Evolutionary conservation across 2,329 filamentous ascomycete species (phyloP).

Genomic region (Coniosporium tulheliwenetii): DNA sequence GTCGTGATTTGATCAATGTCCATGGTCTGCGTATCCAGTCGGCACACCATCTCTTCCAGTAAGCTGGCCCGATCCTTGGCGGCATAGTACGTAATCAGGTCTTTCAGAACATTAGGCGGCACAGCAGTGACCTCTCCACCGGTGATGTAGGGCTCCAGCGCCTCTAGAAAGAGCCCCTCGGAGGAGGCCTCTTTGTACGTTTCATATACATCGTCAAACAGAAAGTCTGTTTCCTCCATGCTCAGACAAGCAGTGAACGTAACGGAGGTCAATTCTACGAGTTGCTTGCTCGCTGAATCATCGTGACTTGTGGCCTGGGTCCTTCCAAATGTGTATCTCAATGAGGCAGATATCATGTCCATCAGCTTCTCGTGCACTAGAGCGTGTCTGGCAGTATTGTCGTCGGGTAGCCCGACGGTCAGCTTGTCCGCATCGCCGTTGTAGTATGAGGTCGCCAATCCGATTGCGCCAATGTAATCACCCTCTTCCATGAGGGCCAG

Average conservation of each 20-base stretch:
- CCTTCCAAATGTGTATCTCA: constrained; percentile 74
- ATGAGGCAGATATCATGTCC: constrained; percentile 83
- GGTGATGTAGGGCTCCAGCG: constrained; percentile 75
- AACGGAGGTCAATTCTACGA: constrained; percentile 65
- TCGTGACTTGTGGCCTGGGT: constrained; percentile 29
- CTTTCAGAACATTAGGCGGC: constrained; percentile 73
- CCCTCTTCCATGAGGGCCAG: constrained; percentile 91
- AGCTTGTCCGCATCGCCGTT: constrained; percentile 83
- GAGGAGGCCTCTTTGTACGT: constrained; percentile 68
- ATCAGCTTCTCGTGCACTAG: constrained; percentile 80
- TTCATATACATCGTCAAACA: constrained; percentile 84
- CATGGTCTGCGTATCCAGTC: constrained; percentile 77
- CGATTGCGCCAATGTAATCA: constrained; percentile 87
- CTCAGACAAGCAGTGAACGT: constrained; percentile 73
- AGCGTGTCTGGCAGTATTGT: constrained; percentile 55
- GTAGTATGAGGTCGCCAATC: constrained; percentile 83
- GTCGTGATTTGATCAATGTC: constrained; percentile 87
- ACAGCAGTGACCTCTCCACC: constrained; percentile 59
- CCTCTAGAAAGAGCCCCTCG: constrained; percentile 69
- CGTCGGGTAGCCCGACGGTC: constrained; percentile 83
- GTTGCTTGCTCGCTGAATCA: constrained; percentile 39
- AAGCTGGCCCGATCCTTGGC: constrained; percentile 57
- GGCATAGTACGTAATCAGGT: constrained; percentile 69
- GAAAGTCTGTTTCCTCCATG: constrained; percentile 63
- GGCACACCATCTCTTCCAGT: constrained; percentile 87